Conservation (phyloP, 306 rosid species). For the Gastrolobium bilobum region DNA sequence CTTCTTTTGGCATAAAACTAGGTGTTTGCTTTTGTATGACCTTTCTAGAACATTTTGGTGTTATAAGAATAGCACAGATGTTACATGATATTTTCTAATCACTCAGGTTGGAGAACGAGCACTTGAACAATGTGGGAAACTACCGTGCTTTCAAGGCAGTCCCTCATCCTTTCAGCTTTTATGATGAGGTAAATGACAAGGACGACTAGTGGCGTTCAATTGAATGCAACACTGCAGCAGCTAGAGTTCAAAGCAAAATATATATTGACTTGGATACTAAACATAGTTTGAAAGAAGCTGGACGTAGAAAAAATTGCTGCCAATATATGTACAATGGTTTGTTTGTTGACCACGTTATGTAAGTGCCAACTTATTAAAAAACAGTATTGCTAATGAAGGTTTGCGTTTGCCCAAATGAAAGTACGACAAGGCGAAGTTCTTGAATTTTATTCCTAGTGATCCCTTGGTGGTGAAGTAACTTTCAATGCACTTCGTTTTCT, state of each 20-base stretch:
- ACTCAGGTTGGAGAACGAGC: constrained; percentile 78
- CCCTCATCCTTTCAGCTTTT: constrained; percentile 74
- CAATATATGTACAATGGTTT: background rate
- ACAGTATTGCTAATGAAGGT: background rate
- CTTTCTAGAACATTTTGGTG: background rate
- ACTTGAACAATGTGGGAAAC: constrained; percentile 78
- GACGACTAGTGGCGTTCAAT: constrained; percentile 46
- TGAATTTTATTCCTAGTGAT: background rate
- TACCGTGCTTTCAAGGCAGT: constrained; percentile 75
- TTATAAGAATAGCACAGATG: background rate
- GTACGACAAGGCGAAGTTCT: background rate
- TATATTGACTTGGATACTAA: background rate
- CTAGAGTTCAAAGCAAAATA: background rate
- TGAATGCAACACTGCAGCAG: background rate
- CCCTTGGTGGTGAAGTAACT: background rate
- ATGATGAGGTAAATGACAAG: constrained; percentile 48
- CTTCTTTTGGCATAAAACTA: background rate
- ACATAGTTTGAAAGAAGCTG: background rate
- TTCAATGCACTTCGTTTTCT: background rate
- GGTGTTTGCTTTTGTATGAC: background rate
- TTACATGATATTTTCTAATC: constrained; percentile 3
- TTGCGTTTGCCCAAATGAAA: background rate
- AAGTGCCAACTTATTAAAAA: background rate
- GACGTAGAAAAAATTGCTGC: background rate
- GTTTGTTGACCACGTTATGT: background rate